These are phyloP conservation scores for Geranium incanum DNA, from an alignment of 441 rosid genomes.

Conservation along the genomic window DNA sequence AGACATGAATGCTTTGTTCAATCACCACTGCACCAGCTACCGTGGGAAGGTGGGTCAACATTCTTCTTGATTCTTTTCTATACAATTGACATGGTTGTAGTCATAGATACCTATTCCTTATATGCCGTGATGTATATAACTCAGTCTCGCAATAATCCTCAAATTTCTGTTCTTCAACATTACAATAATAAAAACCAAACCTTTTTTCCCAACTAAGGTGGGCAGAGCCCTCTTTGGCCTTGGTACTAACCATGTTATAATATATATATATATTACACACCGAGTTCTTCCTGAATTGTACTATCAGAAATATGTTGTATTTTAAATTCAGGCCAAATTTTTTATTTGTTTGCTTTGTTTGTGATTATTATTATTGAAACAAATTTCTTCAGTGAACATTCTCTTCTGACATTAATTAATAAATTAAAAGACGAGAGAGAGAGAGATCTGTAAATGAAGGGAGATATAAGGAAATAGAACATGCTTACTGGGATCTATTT, in stretches of 20 bases:
- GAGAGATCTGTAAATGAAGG: too few relatives aligned
- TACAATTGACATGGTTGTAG: not conserved
- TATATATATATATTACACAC: not conserved
- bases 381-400: not conserved
- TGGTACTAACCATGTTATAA: not conserved
- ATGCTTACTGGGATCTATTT: too few relatives aligned
- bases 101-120: not conserved
- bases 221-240: not conserved
- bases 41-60: conserved; percentile 62
- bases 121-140: not conserved
- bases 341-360: not conserved
- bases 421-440: too few relatives aligned
- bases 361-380: not conserved
- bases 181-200: not conserved
- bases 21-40: conserved; percentile 56
- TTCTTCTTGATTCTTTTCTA: conserved; percentile 11
- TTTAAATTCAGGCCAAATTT: too few relatives aligned
- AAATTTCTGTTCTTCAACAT: not conserved
- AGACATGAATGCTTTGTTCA: conserved; percentile 78
- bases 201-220: not conserved
- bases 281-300: too few relatives aligned
- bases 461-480: too few relatives aligned
- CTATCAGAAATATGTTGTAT: too few relatives aligned
- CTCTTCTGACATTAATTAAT: too few relatives aligned
- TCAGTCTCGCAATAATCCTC: too few relatives aligned